phyloP scores from a whole-genome alignment of 805 yeast species.

The Wickerhamomyces queroliae region DNA sequence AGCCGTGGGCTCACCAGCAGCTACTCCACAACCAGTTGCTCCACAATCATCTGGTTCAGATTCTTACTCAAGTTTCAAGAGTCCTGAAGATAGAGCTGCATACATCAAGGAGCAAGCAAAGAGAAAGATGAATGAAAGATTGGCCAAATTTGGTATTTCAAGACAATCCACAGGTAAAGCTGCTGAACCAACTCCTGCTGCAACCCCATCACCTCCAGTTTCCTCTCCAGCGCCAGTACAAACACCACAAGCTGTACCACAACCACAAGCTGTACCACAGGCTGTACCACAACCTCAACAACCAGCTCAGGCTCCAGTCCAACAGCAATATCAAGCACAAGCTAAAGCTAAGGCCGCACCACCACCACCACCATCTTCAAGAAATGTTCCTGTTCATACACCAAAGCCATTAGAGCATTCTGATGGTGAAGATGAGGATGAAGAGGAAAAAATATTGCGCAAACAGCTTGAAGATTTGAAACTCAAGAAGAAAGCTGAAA shows the following conservation, averaged over 20 bases:
- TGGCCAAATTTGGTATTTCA: conserved; percentile 73
- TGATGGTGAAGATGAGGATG: conserved; percentile 43
- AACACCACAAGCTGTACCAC: conserved; percentile 1
- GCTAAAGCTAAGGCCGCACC: conserved; percentile 7
- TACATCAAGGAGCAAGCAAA: conserved; percentile 76
- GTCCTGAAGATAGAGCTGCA: conserved; percentile 70
- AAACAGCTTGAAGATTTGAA: conserved; percentile 34
- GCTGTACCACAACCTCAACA: conserved; percentile 4
- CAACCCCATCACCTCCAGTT: conserved; percentile 12
- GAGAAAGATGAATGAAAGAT: conserved; percentile 76
- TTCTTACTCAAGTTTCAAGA: conserved; percentile 26
- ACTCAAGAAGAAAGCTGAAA: conserved; percentile 47
- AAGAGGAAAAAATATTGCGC: conserved; percentile 40
- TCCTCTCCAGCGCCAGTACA: conserved; percentile 14
- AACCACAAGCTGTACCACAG: conserved; percentile 6
- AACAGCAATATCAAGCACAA: background rate
- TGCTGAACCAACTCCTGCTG: conserved; percentile 4
- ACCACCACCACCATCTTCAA: conserved; percentile 11
- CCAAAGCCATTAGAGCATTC: conserved; percentile 14
- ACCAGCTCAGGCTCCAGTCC: conserved; percentile 2
- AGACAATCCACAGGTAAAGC: conserved; percentile 32
- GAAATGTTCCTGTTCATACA: conserved; percentile 1
- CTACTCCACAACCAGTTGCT: conserved; percentile 11
- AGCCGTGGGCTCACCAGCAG: conserved; percentile 2
- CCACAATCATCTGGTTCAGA: conserved; percentile 19